phyloP scores from a whole-genome alignment of 2,329 filamentous ascomycete species.

The Calonectria crousiana region DNA sequence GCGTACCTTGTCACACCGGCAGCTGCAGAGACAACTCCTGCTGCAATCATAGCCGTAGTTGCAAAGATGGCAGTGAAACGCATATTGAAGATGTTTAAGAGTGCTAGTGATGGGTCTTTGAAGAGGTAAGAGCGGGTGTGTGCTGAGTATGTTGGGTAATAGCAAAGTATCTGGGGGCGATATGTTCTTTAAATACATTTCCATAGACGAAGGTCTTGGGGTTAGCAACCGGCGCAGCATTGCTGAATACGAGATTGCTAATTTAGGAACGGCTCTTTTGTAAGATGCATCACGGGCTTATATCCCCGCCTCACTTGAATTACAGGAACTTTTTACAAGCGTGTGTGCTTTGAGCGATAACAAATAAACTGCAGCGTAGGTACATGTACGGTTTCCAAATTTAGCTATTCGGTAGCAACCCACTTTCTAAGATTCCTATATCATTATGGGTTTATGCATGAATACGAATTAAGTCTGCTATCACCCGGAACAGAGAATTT shows the following conservation, averaged over 20 bases:
- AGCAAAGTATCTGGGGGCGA: background rate
- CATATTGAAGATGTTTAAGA: constrained; percentile 11
- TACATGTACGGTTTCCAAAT: background rate
- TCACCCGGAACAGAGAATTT: background rate
- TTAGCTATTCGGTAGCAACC: background rate
- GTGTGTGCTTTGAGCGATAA: no score
- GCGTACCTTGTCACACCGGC: background rate
- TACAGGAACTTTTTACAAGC: no score
- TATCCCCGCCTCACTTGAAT: background rate
- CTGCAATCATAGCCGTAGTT: background rate
- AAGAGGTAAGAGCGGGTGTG: background rate
- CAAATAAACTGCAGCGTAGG: background rate
- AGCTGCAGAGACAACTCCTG: background rate
- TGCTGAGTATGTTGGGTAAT: no score
- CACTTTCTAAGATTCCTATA: background rate
- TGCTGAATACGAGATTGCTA: background rate
- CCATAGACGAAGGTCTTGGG: background rate
- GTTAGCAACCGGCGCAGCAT: background rate
- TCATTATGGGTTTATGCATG: background rate
- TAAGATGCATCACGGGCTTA: background rate
- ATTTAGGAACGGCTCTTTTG: background rate
- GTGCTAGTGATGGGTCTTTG: background rate
- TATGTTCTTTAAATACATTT: background rate
- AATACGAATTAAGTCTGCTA: background rate
- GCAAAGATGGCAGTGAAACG: background rate